phyloP scores from a whole-genome alignment of 805 yeast species.

The Starmerella bombi region DNA sequence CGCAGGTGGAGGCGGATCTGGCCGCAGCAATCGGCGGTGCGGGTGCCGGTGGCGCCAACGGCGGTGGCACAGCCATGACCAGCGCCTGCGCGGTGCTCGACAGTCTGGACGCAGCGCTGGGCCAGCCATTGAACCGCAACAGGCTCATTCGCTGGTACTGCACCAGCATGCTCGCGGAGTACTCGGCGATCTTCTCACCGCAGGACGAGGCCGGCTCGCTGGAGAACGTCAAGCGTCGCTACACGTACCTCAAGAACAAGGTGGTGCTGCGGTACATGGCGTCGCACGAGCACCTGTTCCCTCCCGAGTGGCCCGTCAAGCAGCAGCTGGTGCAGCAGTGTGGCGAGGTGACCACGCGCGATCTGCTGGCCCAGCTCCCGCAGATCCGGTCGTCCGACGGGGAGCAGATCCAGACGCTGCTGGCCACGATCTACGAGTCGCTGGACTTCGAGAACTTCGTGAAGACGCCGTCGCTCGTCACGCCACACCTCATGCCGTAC shows the following conservation, averaged over 20 bases:
- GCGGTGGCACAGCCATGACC: background rate
- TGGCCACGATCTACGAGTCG: constrained; percentile 60
- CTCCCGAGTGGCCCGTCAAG: constrained; percentile 58
- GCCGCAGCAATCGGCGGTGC: constrained; percentile 25
- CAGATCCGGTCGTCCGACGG: constrained; percentile 21
- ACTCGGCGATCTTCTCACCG: constrained; percentile 57
- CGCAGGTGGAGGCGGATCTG: constrained; percentile 62
- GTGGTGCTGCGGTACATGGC: constrained; percentile 42
- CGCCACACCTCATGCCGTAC: constrained; percentile 71
- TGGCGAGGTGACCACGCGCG: constrained; percentile 55
- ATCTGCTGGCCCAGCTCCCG: constrained; percentile 43
- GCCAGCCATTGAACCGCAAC: constrained; percentile 41
- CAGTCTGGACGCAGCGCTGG: constrained; percentile 27
- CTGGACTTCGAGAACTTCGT: constrained; percentile 66
- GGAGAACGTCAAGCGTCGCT: constrained; percentile 74
- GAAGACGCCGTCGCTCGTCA: constrained; percentile 35
- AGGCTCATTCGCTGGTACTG: constrained; percentile 64
- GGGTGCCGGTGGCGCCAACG: background rate
- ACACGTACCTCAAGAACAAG: constrained; percentile 57
- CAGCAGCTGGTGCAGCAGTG: constrained; percentile 47
- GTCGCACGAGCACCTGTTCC: constrained; percentile 44
- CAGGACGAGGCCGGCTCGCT: constrained; percentile 90
- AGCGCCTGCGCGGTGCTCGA: constrained; percentile 65
- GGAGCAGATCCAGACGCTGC: constrained; percentile 46
- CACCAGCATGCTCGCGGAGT: constrained; percentile 54